Evolutionary conservation across 2,329 filamentous ascomycete genomes (phyloP).

Genomic region (Penicillium palitans): DNA sequence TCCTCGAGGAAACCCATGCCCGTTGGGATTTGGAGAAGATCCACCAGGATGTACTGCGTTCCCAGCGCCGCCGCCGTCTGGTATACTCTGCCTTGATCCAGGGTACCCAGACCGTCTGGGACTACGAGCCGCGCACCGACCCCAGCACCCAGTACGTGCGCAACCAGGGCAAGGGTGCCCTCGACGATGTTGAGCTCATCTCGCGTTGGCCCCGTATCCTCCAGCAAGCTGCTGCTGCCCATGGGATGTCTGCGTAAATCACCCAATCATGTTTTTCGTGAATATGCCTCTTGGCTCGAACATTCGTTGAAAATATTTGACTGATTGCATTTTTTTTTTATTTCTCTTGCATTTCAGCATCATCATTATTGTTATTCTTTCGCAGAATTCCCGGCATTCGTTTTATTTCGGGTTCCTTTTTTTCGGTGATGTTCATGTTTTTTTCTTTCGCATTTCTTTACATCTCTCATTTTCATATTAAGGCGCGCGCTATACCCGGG

Average conservation of each 20-base stretch:
- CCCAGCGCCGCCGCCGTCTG: slow-evolving; percentile 75
- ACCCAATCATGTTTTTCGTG: neutral
- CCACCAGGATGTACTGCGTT: slow-evolving; percentile 69
- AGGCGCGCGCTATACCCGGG: slow-evolving; percentile 37
- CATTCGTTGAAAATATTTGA: neutral
- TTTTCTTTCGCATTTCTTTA: neutral
- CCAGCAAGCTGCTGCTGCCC: slow-evolving; percentile 33
- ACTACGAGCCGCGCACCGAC: slow-evolving; percentile 67
- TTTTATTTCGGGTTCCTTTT: neutral
- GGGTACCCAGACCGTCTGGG: slow-evolving; percentile 79
- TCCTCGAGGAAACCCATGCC: slow-evolving; percentile 68
- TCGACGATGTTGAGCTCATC: slow-evolving; percentile 45
- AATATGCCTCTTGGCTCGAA: neutral
- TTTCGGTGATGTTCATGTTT: slow-evolving; percentile 8
- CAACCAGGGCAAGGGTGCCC: slow-evolving; percentile 44
- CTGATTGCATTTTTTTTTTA: neutral
- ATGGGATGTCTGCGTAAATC: slow-evolving; percentile 17
- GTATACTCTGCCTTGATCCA: slow-evolving; percentile 77
- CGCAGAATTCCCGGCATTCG: slow-evolving; percentile 1
- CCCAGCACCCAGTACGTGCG: slow-evolving; percentile 71
- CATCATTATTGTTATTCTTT: slow-evolving; percentile 9
- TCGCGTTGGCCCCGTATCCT: slow-evolving; percentile 45
- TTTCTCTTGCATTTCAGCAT: slow-evolving; percentile 3
- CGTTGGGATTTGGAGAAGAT: slow-evolving; percentile 83
- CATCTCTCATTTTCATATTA: slow-evolving; percentile 23